Base-by-base conservation (phyloP, 768 basidiomycete species). In the Xanthoconium stramineum region DNA sequence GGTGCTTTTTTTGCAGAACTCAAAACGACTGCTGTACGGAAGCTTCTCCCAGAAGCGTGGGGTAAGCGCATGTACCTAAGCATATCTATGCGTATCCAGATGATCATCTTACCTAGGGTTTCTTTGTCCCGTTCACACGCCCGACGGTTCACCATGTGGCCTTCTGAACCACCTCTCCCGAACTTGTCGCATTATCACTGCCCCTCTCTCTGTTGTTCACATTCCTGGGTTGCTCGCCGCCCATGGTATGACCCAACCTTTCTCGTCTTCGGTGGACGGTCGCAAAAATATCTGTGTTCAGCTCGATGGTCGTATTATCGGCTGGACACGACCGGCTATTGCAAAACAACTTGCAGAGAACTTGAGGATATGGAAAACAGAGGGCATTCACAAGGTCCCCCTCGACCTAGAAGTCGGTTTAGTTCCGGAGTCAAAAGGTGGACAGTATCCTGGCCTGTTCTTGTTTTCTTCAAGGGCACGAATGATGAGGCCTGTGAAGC, bases 1-100 rank as follows among this genome's bases (percentile, higher is more conserved):
- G 97, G 97, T 71, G 94, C 97, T 37, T 99, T 99, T 83, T 99
- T 99, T 69, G 91, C 95, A 8, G 94, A 98, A 71, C 83, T 98
- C 52, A 98, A 98, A 78, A 99, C 97, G 1, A 99, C 97, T 0
- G 88, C 94, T 20, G 97, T 99, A 53, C 87, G 97, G 60, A 98
- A 98, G 72, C 77, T 99, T 49, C 77, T 98, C 17, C 97, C 97
- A 24, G 97, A 99, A 74, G 91, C 96, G 35, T 99, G 97, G 97
- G 97, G 94, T 93, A 68, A 61, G 78, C 68, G 15, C 5, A 43
- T 53, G 28, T 28, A 33, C 30, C 30, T 20, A 45, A 50, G 33
- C 20, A 32, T 5, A 6, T 19, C 5, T 35, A 42, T 38, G 20
- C 19, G 57, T 47, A 37, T 43, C 53, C 60, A 61, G 20, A 65